Base-by-base conservation (phyloP, 2,329 filamentous ascomycete species). In the Orbilia oligospora region DNA sequence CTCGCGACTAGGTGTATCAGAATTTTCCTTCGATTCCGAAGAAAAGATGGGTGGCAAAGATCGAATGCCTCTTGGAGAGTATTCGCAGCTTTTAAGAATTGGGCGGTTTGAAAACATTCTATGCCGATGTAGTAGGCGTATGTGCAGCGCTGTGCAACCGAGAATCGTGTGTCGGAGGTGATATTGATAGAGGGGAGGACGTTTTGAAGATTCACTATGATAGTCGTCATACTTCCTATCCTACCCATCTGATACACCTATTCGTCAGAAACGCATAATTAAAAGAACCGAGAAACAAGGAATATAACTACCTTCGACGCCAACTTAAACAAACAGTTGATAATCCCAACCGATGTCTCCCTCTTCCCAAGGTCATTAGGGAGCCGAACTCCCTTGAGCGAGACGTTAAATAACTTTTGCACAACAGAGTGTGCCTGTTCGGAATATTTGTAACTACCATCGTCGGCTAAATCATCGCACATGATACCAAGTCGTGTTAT, bases 41-140 rank as follows among this genome's bases (percentile, higher is more conserved):
- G 68, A 36, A 78, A 78, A 0, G 75, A 78, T n/a, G 75, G 75
- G 38, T 78, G 68, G 36, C 75, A 78, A 24, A 78, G 68, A 24
- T 71, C 53, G 27, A 72, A 63, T 4, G 75, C 46, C 18, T 65
- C 58, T 44, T 78, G 75, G 1, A 78, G 56, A 44, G 33, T 72
- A 14, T 33, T 49, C 6, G 75, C 75, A 53, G 75, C 75, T 51
- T 78, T 71, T 20, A 72, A 48, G 46, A 38, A 78, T 36, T 78
- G 68, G 24, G 75, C 75, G 27, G 72, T 78, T 56, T 78, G 75
- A n/a, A 78, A 78, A n/a, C 53, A 36, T 61, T 78, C 75, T 46
- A 78, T 78, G 49, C 75, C 75, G 44, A 48, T 78, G 41, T 66
- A 78, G 53, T 78, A 78, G 63, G 75, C 75, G 33, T 78, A 78